Evolutionary conservation across 2,329 filamentous ascomycete genomes (phyloP), one percentile per base, ranked within the genome.

Genomic region (Fonsecaea multimorphosa): DNA sequence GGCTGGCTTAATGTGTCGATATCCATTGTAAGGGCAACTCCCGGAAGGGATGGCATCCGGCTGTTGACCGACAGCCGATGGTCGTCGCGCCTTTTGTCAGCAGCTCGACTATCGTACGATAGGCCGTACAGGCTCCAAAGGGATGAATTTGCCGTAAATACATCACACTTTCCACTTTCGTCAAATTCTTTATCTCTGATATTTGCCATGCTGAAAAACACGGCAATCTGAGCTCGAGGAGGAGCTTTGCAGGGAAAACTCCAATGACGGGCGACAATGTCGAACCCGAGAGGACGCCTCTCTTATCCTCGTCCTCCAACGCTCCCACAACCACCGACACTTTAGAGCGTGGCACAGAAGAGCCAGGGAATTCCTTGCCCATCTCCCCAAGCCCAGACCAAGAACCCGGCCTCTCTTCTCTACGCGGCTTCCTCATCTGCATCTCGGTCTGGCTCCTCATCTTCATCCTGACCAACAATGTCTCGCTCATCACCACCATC

Each of bases 401-500:
- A n/a, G n/a, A 24, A 38, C 29, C 29, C 1, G 58, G 51, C 6
- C 46, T 70, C 4, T 70, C 68, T 7, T 53, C 24, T 2, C 7
- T 63, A 5, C 56, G 71, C 22, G 69, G 69, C 31, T 46, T 52
- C 1, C 54, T 68, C 19, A 65, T 72, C 51, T 68, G 65, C 55
- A 14, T 70, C 5, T 72, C 71, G 19, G 66, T 72, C 16, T 72
- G 69, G 61, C 24, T 66, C 22, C 65, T 72, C 12, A 71, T 72
- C 55, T 72, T 72, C 64, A 66, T 70, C 54, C 54, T 70, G 9
- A 71, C 71, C 12, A 63, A 63, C 68, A 95, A 95, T 73, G 91
- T 93, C 78, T 91, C 89, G 12, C 88, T 92, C 71, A 88, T 96
- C 74, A 91, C 91, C 5, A 93, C 92, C 63, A 91, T 90, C 1